Base-by-base conservation (phyloP, 1,284 basidiomycete species). In the Pseudozyma thailandica region DNA sequence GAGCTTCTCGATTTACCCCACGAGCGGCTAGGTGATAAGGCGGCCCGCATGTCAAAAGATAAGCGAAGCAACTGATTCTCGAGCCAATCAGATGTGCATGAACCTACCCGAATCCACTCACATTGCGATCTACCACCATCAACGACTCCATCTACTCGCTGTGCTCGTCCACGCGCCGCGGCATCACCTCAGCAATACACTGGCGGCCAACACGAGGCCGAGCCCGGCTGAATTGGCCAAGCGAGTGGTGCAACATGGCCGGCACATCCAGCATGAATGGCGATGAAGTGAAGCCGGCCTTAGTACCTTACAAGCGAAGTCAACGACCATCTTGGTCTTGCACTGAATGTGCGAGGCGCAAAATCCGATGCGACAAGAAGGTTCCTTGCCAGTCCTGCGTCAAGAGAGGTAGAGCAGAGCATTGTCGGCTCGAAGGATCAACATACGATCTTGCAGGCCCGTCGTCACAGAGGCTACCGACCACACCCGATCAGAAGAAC, bases 321-420 rank as follows among this genome's bases (percentile, higher is more conserved):
- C 68, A 71, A 20, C 57, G 72, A 5, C 72, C 72, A 0, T 71
- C 63, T 12, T 74, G 72, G 72, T 72, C 70, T 9, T 78, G 76
- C 45, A 73, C 74, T 23, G 76, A 78, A 50, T 77, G 75, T 30
- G 64, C 70, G 4, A 33, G 73, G 12, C 52, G 75, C 6, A 77
- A 77, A 60, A 69, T 70, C 20, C 64, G 62, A 43, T 77, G 75
- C 59, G 73, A 77, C 49, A 75, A 72, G 49, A 61, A 73, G 50
- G 69, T 72, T 18, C 75, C 75, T 1, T 77, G 75, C 37, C 54
- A 64, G 12, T 66, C 76, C 0, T 78, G 76, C 50, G 37, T 72
- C 48, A 71, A 76, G 27, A 63, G 75, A 6, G 64, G 68, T 23
- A 55, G 54, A 23, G 56, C 59, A 13, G 69, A 75, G 27, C 49